Conservation (phyloP, 1,284 basidiomycete species). For the Cronartium ribicola region DNA sequence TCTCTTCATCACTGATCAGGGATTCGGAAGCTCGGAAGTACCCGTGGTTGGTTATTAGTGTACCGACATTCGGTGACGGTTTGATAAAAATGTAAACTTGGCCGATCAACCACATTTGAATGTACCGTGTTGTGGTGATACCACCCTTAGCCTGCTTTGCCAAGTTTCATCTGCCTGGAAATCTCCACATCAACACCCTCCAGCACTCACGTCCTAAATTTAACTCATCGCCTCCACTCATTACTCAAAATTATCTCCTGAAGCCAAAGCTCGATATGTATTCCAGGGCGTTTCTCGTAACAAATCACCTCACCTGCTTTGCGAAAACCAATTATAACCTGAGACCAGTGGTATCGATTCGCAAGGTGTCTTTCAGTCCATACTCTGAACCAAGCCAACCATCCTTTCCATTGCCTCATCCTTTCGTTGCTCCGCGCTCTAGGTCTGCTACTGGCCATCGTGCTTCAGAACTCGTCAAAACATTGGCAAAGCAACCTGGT, state of each 20-base stretch:
- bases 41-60: too few relatives aligned
- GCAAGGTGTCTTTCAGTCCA: slow-evolving; percentile 2
- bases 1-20: too few relatives aligned
- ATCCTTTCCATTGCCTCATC: background rate
- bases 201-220: too few relatives aligned
- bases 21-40: too few relatives aligned
- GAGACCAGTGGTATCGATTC: background rate
- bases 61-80: too few relatives aligned
- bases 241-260: background rate
- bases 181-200: too few relatives aligned
- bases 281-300: background rate
- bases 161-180: too few relatives aligned
- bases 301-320: background rate
- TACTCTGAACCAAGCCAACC: slow-evolving; percentile 1
- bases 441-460: background rate
- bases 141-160: too few relatives aligned
- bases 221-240: too few relatives aligned
- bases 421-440: background rate
- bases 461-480: background rate
- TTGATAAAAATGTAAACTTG: too few relatives aligned
- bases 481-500: background rate
- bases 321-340: background rate
- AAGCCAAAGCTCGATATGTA: background rate
- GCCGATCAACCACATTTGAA: too few relatives aligned
- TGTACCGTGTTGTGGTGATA: too few relatives aligned